Evolutionary conservation across 345 rosid genomes (phyloP), one percentile per base, ranked within the genome.

Genomic region (Ricinus communis): DNA sequence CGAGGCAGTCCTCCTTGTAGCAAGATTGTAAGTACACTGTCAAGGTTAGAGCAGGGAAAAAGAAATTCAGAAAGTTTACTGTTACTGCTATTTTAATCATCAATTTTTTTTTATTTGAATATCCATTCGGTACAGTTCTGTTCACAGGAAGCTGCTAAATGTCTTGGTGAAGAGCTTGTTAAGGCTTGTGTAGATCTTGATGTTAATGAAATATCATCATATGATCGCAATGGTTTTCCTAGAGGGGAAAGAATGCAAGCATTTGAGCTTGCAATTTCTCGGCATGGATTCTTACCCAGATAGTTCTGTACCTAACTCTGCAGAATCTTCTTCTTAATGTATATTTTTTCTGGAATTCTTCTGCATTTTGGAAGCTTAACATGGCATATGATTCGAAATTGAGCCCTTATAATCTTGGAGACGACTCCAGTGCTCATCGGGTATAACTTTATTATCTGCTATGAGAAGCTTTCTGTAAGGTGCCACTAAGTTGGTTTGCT

Each of bases 151-250:
- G 97, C 89, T 24, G 93, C 98, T 10, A 77, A 77, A 73, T 84
- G 87, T 50, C 86, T 94, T 7, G 97, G 98, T 18, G 96, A 91
- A 80, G 95, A 85, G 82, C 90, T 94, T 41, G 77, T 91, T 67
- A 85, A 87, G 74, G 85, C 88, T 31, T 88, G 92, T 27, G 56
- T 81, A 45, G 83, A 87, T 61, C 90, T 82, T 62, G 74, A 88
- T 72, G 86, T 94, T 15, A 73, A 79, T 15, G 98, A 94, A 73
- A 81, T 91, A 61, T 89, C 97, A 28, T 81, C 85, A 28, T 91
- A 94, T 60, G 97, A 94, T 80, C 80, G 90, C 79, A 94, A 91
- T 77, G 95, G 97, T 54, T 85, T 75, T 62, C 80, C 88, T 45
- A 80, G 85, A 0, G 88, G 92, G n/a, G 97, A 88, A 77, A 87